Evolutionary conservation across 495 filamentous ascomycete genomes (phyloP), one percentile per base, ranked within the genome.

Genomic region (Penicillium desertorum): DNA sequence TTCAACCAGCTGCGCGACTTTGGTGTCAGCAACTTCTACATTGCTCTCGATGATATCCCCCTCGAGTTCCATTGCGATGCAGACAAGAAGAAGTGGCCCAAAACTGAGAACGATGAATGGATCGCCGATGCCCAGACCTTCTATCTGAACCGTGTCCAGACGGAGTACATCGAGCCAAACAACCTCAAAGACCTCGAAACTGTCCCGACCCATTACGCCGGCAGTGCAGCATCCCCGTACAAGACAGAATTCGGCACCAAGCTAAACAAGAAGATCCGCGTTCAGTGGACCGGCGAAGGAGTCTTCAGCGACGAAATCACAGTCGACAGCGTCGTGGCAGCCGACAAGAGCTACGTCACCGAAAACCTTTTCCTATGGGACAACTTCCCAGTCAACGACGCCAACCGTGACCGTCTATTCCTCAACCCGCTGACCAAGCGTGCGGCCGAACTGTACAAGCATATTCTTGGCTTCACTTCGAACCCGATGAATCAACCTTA

Each of bases 261-360:
- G 44, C 37, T 62, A 29, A 51, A 62, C 50, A 59, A 59, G 39
- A 62, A 59, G 10, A 59, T 62, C 49, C 51, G 60, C 30, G 39
- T 62, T n/a, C 55, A 62, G 12, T 58, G 60, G 60, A 62, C 60
- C 12, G 60, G 60, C 22, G 60, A 62, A 50, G 60, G 55, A 9
- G 49, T 62, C 8, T 62, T 62, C 60, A 62, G 60, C 30, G 56
- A 62, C 23, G 23, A 58, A 19, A 62, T 58, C 36, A 62, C 58
- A 12, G 55, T 54, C 37, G 58, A 57, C 12, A 62, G 56, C 39
- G 56, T 62, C 7, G 12, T 50, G 29, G 45, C 12, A 5, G 60
- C 60, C 17, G 56, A 54, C 47, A 11, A 19, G 19, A 59, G 56
- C 6, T 62, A 62, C 22, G 50, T 50, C 5, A 62, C 60, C 14